These are phyloP conservation scores for Oryza rufipogon DNA, from an alignment of 176 grass and related monocot genomes.

Conservation along the genomic window DNA sequence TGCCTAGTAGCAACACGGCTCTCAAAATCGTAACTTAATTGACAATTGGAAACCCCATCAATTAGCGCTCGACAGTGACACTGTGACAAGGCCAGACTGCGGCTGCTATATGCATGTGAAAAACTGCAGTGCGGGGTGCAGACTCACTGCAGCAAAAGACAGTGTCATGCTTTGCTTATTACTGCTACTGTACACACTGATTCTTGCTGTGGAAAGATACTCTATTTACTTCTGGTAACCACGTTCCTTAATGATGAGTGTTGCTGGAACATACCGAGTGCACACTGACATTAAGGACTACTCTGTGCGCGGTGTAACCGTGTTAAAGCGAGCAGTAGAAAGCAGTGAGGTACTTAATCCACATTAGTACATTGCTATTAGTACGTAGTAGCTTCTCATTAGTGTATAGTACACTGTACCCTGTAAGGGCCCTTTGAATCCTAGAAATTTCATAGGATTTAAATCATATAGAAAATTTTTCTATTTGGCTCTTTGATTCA, in stretches of 20 bases:
- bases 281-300: not conserved
- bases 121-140: not conserved
- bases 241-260: slow-evolving; percentile 33
- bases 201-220: not conserved
- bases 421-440: too few relatives aligned
- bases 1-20: not conserved
- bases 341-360: too few relatives aligned
- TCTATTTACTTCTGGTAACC: not conserved
- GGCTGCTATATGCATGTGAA: slow-evolving; percentile 1
- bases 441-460: too few relatives aligned
- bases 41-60: not conserved
- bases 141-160: not conserved
- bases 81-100: not conserved
- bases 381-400: too few relatives aligned
- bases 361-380: too few relatives aligned
- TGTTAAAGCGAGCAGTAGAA: not conserved
- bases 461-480: too few relatives aligned
- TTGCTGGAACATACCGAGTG: not conserved
- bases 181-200: not conserved
- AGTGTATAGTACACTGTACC: too few relatives aligned
- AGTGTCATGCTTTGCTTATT: not conserved
- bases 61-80: not conserved
- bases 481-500: too few relatives aligned
- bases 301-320: not conserved
- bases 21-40: slow-evolving; percentile 6